A percentile compares a stretch with the other conserved stretches of the same genome.
phyloP scores from a whole-genome alignment of 768 basidiomycete species.

The Pleurotus platypus region DNA sequence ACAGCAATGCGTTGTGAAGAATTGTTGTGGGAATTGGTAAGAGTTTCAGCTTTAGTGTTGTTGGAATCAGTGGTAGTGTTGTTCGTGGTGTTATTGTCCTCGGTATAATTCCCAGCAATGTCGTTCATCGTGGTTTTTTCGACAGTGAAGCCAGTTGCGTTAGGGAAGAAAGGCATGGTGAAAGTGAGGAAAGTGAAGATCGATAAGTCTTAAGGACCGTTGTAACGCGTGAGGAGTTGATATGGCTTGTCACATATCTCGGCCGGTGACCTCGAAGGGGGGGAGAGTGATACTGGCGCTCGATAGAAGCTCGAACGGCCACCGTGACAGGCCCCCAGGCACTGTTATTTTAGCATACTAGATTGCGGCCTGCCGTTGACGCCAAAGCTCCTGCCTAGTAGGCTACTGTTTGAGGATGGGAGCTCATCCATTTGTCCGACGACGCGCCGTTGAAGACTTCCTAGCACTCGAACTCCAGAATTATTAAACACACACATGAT shows the following conservation, averaged over 20 bases:
- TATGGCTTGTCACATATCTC: no score
- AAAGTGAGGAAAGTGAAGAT: conserved; percentile 19
- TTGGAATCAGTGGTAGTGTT: conserved; percentile 2
- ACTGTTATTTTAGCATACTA: no score
- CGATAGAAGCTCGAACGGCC: no score
- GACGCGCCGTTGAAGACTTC: conserved; percentile 68
- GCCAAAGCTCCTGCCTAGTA: no score
- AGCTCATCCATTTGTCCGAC: no score
- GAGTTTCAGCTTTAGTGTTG: not conserved
- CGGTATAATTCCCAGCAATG: not conserved
- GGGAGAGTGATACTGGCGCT: no score
- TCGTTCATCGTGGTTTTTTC: not conserved
- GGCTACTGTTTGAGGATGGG: no score
- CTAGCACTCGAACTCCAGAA: conserved; percentile 57
- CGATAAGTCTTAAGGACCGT: not conserved
- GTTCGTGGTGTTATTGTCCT: not conserved
- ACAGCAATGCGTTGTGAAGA: not conserved
- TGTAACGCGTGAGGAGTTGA: no score
- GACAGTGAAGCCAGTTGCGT: not conserved
- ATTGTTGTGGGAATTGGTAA: not conserved
- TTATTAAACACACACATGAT: not conserved
- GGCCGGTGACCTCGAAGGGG: no score
- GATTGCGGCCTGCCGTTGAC: no score
- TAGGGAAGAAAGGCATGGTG: not conserved
- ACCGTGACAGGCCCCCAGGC: not conserved